Conservation (phyloP, 371 early-diverging fungal genomes). For the Funneliformis caledonium region DNA sequence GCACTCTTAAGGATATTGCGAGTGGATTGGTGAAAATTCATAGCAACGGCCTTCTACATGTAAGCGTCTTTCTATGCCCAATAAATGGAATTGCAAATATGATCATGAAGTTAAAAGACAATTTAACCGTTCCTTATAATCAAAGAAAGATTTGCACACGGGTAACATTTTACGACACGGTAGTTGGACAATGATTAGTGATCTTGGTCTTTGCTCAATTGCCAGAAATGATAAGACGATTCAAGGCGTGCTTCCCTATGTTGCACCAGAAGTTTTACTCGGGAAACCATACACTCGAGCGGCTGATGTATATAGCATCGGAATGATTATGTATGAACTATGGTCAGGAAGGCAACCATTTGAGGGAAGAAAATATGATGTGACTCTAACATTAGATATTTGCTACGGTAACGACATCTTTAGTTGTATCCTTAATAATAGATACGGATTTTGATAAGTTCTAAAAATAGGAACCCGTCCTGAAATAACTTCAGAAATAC, state of each 20-base stretch:
- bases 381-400: neutral
- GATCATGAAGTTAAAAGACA: no score
- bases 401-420: neutral
- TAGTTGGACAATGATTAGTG: slow-evolving; percentile 18
- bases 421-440: neutral
- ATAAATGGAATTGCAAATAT: no score
- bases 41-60: neutral
- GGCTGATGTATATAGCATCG: slow-evolving; percentile 9
- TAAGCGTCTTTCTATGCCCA: no score
- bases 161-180: neutral
- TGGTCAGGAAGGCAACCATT: neutral
- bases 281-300: neutral
- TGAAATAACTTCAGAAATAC: neutral
- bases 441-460: neutral
- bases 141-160: slow-evolving; percentile 12
- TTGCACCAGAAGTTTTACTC: slow-evolving; percentile 4
- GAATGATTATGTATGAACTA: slow-evolving; percentile 21
- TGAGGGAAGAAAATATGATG: neutral
- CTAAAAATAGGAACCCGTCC: neutral
- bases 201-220: neutral
- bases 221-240: neutral
- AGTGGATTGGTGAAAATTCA: slow-evolving; percentile 6
- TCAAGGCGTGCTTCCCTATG: slow-evolving; percentile 3
- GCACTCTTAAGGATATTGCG: slow-evolving; percentile 20
- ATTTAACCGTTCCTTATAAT: neutral